Evolutionary conservation across 2,329 filamentous ascomycete genomes (phyloP).

Genomic region (Trichoderma sp.): DNA sequence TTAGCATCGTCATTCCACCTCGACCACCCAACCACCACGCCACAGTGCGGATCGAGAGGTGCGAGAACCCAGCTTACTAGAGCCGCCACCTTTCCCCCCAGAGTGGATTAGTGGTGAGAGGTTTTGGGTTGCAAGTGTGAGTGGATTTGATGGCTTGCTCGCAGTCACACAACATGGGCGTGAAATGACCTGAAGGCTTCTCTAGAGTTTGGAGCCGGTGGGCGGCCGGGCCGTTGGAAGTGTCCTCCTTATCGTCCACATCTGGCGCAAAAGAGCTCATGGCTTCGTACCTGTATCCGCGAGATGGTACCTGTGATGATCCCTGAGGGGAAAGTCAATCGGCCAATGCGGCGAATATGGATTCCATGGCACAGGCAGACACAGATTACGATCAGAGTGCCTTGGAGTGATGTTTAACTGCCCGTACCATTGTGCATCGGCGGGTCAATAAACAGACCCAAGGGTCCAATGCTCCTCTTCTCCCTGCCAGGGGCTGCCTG

Average conservation of each 20-base stretch:
- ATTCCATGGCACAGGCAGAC: background rate
- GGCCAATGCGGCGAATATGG: background rate
- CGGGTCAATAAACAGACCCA: background rate
- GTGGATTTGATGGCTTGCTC: background rate
- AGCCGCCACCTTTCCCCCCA: background rate
- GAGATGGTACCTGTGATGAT: background rate
- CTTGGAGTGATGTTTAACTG: background rate
- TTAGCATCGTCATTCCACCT: constrained; percentile 12
- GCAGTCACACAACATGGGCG: background rate
- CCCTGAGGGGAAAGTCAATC: background rate
- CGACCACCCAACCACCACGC: constrained; percentile 1
- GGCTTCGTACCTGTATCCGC: background rate
- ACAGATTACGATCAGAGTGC: background rate
- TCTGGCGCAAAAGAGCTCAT: background rate
- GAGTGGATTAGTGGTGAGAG: constrained; percentile 5
- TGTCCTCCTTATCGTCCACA: background rate
- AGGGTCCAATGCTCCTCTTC: background rate
- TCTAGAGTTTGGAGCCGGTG: constrained; percentile 11
- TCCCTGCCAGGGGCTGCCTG: constrained; percentile 20
- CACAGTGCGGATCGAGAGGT: constrained; percentile 13
- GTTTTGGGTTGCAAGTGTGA: constrained; percentile 4
- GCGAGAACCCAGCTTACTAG: constrained; percentile 6
- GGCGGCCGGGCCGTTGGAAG: background rate
- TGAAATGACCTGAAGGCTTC: background rate
- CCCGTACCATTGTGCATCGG: constrained; percentile 14